A percentile compares a stretch with the other conserved stretches of the same genome.
Conservation (phyloP, 2,329 filamentous ascomycete species). For the Ophiocordyceps camponoti-saundersi region DNA sequence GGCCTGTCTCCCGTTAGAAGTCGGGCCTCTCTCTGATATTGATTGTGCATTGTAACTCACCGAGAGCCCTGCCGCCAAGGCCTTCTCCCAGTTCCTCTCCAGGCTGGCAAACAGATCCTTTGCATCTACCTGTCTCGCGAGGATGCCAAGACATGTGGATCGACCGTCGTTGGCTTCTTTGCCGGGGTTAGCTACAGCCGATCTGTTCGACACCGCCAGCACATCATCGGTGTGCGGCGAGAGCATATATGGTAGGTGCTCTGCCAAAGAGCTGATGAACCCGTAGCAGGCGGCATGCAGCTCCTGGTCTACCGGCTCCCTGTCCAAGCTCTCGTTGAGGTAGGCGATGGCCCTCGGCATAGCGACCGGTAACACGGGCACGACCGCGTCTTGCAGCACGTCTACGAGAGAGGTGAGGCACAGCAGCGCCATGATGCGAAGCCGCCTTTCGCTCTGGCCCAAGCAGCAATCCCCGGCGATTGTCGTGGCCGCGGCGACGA, state of each 20-base stretch:
- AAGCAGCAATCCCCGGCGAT: slow-evolving; percentile 65
- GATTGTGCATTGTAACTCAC: slow-evolving; percentile 25
- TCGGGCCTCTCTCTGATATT: background rate
- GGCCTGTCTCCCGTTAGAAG: slow-evolving; percentile 30
- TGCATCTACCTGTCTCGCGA: slow-evolving; percentile 63
- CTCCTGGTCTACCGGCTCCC: slow-evolving; percentile 35
- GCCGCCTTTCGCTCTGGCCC: slow-evolving; percentile 51
- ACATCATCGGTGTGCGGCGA: slow-evolving; percentile 59
- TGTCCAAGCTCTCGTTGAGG: slow-evolving; percentile 43
- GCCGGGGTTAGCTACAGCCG: slow-evolving; percentile 44
- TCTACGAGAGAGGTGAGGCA: slow-evolving; percentile 83
- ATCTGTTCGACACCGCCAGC: slow-evolving; percentile 54
- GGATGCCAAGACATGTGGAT: slow-evolving; percentile 50
- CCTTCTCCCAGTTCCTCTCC: slow-evolving; percentile 52
- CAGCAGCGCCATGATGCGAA: slow-evolving; percentile 71
- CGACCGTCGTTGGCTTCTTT: slow-evolving; percentile 48
- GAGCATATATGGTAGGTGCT: slow-evolving; percentile 81
- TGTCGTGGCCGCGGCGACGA: slow-evolving; percentile 57
- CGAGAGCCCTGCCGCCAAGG: slow-evolving; percentile 41
- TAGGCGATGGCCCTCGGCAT: slow-evolving; percentile 58
- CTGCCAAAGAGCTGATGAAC: slow-evolving; percentile 61
- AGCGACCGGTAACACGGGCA: slow-evolving; percentile 63
- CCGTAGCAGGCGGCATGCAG: slow-evolving; percentile 72
- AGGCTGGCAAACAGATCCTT: slow-evolving; percentile 61
- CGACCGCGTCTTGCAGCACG: slow-evolving; percentile 70